These are phyloP conservation scores for Euptelea pleiosperma DNA, from an alignment of 164 flowering plant species.

Conservation along the genomic window DNA sequence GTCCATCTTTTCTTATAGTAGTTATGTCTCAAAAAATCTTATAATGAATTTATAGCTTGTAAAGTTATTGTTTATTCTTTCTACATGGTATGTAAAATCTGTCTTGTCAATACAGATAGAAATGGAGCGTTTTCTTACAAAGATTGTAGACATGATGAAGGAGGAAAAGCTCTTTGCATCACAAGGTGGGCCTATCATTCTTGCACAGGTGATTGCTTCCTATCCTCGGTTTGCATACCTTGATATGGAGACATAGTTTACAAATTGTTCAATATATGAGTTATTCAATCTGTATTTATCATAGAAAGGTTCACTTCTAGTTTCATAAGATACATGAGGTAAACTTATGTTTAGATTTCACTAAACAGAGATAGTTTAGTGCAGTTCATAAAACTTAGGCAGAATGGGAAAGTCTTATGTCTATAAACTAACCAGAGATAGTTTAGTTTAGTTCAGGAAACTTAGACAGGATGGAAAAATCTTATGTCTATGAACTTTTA, in stretches of 20 bases:
- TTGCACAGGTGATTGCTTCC: conserved; percentile 43
- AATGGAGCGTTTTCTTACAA: conserved; percentile 47
- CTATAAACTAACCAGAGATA: no score
- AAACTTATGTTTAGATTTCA: no score
- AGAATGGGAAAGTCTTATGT: no score
- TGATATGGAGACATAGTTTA: background rate
- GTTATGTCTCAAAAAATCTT: conserved; percentile 1
- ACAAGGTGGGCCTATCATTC: conserved; percentile 71
- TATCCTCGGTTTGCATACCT: conserved; percentile 7
- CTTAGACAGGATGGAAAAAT: no score
- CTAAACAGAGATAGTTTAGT: no score
- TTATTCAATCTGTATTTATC: background rate
- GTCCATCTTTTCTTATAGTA: background rate
- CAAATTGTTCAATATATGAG: background rate
- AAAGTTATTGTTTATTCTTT: background rate
- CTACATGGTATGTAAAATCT: background rate
- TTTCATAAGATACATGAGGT: no score
- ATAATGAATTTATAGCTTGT: background rate
- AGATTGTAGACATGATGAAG: conserved; percentile 52
- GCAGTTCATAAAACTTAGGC: no score
- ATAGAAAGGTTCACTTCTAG: no score
- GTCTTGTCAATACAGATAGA: conserved; percentile 33
- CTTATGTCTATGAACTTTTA: no score
- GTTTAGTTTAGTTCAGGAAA: no score
- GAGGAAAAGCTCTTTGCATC: conserved; percentile 53